Evolutionary conservation across 2,329 filamentous ascomycete species (phyloP), one percentile per base, ranked within the genome.

Genomic region (Dactylellina drechsleri): DNA sequence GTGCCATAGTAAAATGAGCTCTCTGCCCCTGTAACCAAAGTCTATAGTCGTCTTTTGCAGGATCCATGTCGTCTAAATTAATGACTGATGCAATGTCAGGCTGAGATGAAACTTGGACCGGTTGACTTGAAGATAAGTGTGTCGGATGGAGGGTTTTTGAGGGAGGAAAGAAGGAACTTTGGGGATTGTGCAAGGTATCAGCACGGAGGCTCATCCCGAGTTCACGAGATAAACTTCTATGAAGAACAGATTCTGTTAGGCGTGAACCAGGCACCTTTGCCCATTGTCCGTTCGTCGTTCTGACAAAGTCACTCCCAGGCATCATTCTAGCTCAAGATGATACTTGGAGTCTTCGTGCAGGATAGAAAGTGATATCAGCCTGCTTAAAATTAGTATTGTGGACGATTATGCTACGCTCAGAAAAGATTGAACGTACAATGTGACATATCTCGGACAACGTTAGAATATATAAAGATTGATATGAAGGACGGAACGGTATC

Each of bases 181-280:
- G 52, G 4, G 57, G 53, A 41, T 59, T 50, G 45, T 67, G 41
- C 16, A 74, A 41, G 5, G 62, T 64, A 20, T 67, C 62, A 26
- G 70, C 70, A 18, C 70, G 70, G 6, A 74, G 50, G 10, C 70
- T 74, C 40, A 67, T 31, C 0, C 70, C 70, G 4, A 74, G 57
- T 49, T 74, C 70, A 16, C 70, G 57, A 15, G 70, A 74, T 2
- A 74, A 43, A 23, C 62, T 74, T 28, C 57, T 65, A 50, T 74
- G 23, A 36, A 74, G 64, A 18, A 74, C 66, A 1, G 70, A 74
- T 53, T 74, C 62, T 15, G 62, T 57, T 6, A 67, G 36, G 28
- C 62, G 53, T 10, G 70, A 74, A 15, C 57, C 57, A 4, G 49
- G 62, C 1, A 66, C 50, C 40, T 74, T 74, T 20, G 57, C 58